Conservation (phyloP, 208 protist species). For the Crithidia mellificae region DNA sequence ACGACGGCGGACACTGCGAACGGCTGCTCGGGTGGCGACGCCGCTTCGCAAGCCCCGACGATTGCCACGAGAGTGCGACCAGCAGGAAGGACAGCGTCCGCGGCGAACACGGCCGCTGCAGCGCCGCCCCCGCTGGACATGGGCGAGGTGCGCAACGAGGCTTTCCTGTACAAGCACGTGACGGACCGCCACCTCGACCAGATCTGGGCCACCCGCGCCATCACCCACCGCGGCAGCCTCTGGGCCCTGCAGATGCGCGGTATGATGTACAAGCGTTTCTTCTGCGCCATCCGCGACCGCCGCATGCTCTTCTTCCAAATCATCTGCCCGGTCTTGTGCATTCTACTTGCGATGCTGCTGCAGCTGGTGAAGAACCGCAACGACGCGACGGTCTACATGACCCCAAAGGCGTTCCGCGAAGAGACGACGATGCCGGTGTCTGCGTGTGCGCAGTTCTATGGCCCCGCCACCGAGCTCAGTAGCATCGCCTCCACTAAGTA, state of each 20-base stretch:
- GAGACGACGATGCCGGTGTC: slow-evolving; percentile 40
- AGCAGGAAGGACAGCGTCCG: neutral
- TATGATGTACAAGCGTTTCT: slow-evolving; percentile 57
- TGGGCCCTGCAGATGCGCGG: slow-evolving; percentile 52
- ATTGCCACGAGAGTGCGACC: neutral
- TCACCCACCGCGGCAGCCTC: neutral
- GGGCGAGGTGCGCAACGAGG: slow-evolving; percentile 7
- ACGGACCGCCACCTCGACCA: slow-evolving; percentile 20
- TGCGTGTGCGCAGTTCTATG: slow-evolving; percentile 31
- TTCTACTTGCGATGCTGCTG: slow-evolving; percentile 73
- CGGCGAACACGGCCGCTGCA: neutral
- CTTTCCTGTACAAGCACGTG: slow-evolving; percentile 17
- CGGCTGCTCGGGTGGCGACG: neutral
- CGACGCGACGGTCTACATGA: no score
- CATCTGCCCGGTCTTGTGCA: slow-evolving; percentile 63
- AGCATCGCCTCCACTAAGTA: slow-evolving; percentile 25
- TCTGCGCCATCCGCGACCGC: slow-evolving; percentile 59
- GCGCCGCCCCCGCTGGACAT: neutral
- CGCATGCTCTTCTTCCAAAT: slow-evolving; percentile 75
- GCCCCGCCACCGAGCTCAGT: slow-evolving; percentile 15
- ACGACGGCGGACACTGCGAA: neutral
- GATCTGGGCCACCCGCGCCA: slow-evolving; percentile 18
- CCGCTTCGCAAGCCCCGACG: neutral
- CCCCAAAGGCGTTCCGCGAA: slow-evolving; percentile 42
- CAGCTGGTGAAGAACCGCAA: slow-evolving; percentile 36